Percentiles rank a stretch among this genome's conserved stretches.
phyloP scores from a whole-genome alignment of 2,329 filamentous ascomycete genomes.

The Trichophyton equinum region DNA sequence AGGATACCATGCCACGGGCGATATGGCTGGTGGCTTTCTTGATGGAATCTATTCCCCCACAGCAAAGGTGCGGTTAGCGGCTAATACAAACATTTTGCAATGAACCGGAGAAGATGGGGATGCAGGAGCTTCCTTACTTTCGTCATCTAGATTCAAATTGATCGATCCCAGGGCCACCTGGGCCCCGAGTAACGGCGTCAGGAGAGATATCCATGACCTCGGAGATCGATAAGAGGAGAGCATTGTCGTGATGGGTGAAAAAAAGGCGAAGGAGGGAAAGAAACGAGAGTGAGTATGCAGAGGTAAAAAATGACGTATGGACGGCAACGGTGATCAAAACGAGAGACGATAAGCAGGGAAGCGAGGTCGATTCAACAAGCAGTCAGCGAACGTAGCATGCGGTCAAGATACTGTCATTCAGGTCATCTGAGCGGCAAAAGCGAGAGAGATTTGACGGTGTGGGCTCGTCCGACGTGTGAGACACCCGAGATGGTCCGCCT shows the following conservation, averaged over 20 bases:
- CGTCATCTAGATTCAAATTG: conserved; percentile 18
- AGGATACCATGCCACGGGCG: conserved; percentile 24
- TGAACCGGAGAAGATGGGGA: background rate
- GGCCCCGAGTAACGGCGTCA: conserved; percentile 15
- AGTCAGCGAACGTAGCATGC: background rate
- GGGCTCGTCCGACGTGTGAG: background rate
- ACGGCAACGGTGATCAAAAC: background rate
- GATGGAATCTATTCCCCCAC: conserved; percentile 22
- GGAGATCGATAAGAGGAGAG: background rate
- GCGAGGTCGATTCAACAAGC: background rate
- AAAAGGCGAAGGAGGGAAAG: background rate
- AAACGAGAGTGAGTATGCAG: too few species aligned
- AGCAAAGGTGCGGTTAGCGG: background rate
- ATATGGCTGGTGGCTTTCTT: conserved; percentile 23
- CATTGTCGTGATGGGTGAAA: background rate
- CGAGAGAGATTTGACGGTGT: background rate
- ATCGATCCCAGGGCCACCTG: conserved; percentile 17
- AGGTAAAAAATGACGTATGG: background rate
- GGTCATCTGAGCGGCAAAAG: background rate
- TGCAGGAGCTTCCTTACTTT: conserved; percentile 11
- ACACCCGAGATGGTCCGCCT: background rate
- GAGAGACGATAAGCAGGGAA: background rate
- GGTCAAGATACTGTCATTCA: background rate
- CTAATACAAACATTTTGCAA: background rate
- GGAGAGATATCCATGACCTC: conserved; percentile 7